Evolutionary conservation across 1,284 basidiomycete genomes (phyloP), one percentile per base, ranked within the genome.

Genomic region (Boletus mariae): DNA sequence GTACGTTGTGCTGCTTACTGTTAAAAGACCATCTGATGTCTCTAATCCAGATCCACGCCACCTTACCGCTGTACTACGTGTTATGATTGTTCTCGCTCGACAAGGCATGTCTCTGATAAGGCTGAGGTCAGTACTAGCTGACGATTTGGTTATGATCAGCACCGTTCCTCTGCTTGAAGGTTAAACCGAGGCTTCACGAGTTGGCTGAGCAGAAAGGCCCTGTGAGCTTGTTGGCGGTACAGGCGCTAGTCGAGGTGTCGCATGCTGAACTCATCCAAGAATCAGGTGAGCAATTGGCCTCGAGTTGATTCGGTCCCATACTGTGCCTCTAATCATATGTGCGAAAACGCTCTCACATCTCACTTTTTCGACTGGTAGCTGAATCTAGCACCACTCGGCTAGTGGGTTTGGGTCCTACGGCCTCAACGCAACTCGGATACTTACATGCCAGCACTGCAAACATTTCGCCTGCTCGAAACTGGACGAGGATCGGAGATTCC

Each of bases 101-200:
- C 47, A 46, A 49, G 54, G 54, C 11, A 49, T 35, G 47, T 35
- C 42, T 53, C 17, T n/a, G 12, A 8, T 31, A 15, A 9, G 10
- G 5, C 5, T 29, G 20, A 1, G 12, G 10, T 42, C 15, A 12
- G 20, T 20, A 20, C 20, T 17, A 28, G 40, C 31, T 45, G 25
- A 43, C 17, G 42, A 45, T 37, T 32, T 38, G 12, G 85, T 25
- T 12, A 20, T 41, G 17, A 47, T 34, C 26, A 56, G 53, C 53
- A 12, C 55, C 53, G 1, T 54, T 47, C 37, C 48, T 56, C 20
- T 56, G 55, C 20, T 23, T 54, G 44, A 55, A 45, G 7, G 20
- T 47, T 35, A 56, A 56, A 42, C 48, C 40, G 5, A 50, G 48
- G 28, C 53, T 55, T 29, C 53, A 56, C 10, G 52, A 58, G 23